These are phyloP conservation scores for Citrus medica DNA, from an alignment of 345 rosid genomes.

Conservation along the genomic window DNA sequence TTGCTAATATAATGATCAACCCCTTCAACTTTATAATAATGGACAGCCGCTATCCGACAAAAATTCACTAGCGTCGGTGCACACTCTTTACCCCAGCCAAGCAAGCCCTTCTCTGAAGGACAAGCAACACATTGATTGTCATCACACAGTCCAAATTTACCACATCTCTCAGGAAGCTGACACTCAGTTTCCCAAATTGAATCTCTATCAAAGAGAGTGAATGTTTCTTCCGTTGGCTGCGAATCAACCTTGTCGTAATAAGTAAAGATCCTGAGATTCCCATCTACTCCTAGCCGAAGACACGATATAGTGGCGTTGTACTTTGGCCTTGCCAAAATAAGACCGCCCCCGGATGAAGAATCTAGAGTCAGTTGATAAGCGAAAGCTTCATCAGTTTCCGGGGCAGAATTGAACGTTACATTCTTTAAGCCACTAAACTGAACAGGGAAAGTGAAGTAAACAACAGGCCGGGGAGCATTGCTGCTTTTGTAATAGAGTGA, in stretches of 20 bases:
- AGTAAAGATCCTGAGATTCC: constrained; percentile 43
- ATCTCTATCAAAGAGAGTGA: constrained; percentile 21
- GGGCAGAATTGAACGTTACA: constrained; percentile 19
- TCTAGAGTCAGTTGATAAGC: constrained; percentile 22
- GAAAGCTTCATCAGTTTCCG: constrained; percentile 13
- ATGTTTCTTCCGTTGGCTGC: constrained; percentile 35
- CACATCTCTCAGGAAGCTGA: constrained; percentile 32
- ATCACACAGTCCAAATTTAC: constrained; percentile 30
- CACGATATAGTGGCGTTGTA: constrained; percentile 38
- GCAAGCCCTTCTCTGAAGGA: constrained; percentile 21
- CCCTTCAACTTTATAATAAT: constrained; percentile 44
- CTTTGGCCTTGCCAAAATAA: constrained; percentile 21
- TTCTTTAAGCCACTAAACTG: constrained; percentile 3
- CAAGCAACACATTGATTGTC: constrained; percentile 30
- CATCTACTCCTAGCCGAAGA: constrained; percentile 47
- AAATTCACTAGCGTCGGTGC: constrained; percentile 14
- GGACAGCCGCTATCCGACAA: constrained; percentile 18
- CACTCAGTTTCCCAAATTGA: constrained; percentile 24
- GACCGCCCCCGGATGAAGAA: background rate
- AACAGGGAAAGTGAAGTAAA: constrained; percentile 22
- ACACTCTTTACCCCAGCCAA: constrained; percentile 49
- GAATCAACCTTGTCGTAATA: constrained; percentile 32
- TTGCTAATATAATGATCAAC: constrained; percentile 49
- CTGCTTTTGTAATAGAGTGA: constrained; percentile 30
- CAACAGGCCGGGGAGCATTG: constrained; percentile 24